Evolutionary conservation across 2,329 filamentous ascomycete genomes (phyloP), one percentile per base, ranked within the genome.

Genomic region (Apiospora arundinis): DNA sequence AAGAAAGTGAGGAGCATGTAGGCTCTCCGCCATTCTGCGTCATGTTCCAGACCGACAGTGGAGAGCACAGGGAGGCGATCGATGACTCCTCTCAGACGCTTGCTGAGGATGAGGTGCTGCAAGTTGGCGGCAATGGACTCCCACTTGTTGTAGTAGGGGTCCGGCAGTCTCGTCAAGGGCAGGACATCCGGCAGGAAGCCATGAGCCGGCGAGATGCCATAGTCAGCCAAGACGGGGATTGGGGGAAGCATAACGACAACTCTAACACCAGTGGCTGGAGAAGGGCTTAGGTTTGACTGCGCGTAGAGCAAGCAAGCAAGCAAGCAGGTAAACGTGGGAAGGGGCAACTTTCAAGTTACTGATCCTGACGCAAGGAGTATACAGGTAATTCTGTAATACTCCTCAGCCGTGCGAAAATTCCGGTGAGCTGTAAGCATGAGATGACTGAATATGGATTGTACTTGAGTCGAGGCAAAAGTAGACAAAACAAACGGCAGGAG

Each of bases 121-220:
- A 99, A 87, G 78, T 97, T 98, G 75, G 91, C 89, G 45, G 92
- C 90, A 68, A 98, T 88, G 65, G 92, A 90, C 83, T 99, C 96
- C 96, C 96, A 99, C 79, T 94, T 94, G 81, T 93, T 92, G 83
- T 98, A 99, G 85, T 98, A 98, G 2, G 92, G 89, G 79, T 98
- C 93, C 12, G 95, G 93, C 18, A 99, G 90, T 70, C 90, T 85
- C 73, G 93, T 91, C 74, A 98, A 86, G 56, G 96, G 96, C 46
- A 93, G 84, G 74, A 94, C 91, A 73, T 93, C 87, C 1, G 96
- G 95, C 70, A 99, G 89, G 84, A 99, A 99, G 78, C 96, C 96
- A 83, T 94, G 90, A 71, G 90, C 86, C 73, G 89, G 85, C 75
- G 93, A 93, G 81, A 95, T 90, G 83, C 92, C 93, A 84, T 97